These are phyloP conservation scores for Apophysomyces elegans DNA, from an alignment of 371 early-diverging fungal genomes.

Conservation along the genomic window DNA sequence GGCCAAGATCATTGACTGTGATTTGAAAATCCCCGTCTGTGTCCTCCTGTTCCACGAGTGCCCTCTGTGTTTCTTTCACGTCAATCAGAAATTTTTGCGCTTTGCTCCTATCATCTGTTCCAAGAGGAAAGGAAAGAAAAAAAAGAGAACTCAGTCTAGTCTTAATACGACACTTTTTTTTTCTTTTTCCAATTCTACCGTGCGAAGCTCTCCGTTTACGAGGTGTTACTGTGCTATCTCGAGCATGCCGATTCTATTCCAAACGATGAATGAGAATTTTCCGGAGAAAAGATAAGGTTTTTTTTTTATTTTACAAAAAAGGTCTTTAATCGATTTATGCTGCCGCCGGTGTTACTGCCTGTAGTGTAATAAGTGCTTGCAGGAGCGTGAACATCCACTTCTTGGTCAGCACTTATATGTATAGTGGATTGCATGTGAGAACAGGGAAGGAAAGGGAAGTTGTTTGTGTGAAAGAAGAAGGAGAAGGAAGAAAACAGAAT, in stretches of 20 bases:
- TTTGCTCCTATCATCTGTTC: slow-evolving; percentile 65
- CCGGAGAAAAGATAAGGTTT: not conserved
- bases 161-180: too few relatives aligned
- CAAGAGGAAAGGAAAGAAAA: not conserved
- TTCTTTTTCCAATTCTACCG: slow-evolving; percentile 24
- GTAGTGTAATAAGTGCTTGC: slow-evolving; percentile 39
- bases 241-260: not conserved
- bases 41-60: slow-evolving; percentile 88
- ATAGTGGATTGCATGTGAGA: slow-evolving; percentile 31
- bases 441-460: not conserved
- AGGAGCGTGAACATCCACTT: slow-evolving; percentile 37
- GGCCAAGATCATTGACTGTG: slow-evolving; percentile 88
- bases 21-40: slow-evolving; percentile 92
- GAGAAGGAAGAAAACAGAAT: not conserved
- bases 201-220: slow-evolving; percentile 48
- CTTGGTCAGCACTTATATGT: slow-evolving; percentile 27
- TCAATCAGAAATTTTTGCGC: slow-evolving; percentile 80
- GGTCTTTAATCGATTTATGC: slow-evolving; percentile 26
- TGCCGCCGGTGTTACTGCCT: slow-evolving; percentile 32
- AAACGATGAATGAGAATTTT: not conserved
- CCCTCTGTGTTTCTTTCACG: slow-evolving; percentile 75
- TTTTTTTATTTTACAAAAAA: not conserved
- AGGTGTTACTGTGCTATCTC: slow-evolving; percentile 13
- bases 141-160: not conserved
- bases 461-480: not conserved